Base-by-base conservation (phyloP, 768 basidiomycete species). In the Serendipita indica region DNA sequence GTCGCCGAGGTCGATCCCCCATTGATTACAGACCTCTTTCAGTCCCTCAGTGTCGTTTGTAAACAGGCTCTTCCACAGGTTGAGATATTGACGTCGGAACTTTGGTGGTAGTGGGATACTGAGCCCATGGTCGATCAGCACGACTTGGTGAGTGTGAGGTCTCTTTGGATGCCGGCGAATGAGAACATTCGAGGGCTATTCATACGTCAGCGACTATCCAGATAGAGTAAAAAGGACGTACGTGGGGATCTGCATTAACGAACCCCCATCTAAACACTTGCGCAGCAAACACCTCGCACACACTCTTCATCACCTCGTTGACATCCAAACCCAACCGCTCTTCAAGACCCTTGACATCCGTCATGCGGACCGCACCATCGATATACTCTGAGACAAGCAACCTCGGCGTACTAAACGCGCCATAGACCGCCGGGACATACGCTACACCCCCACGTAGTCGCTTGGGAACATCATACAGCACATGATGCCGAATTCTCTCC, bases 251-350 rank as follows among this genome's bases (percentile, higher is more conserved):
- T 66, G 89, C 89, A 68, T 89, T 83, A 2, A 91, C 84, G 77
- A 83, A 91, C 10, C 91, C 90, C 86, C 86, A 96, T 60, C 78
- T 78, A 68, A 96, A 97, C 70, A 92, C 92, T 73, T 81, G 89
- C 2, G 86, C 88, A 30, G 84, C 84, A 73, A 92, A 92, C 1
- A 90, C 74, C 61, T 89, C 84, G 34, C 91, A 82, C 77, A 90
- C 89, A 20, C 82, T 82, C 61, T 86, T 80, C 89, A 96, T 90
- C 59, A 88, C 67, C 33, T 72, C 69, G 34, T 70, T 66, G 7
- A 69, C 60, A 12, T 67, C 65, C 39, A 75, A 61, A 1, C 64
- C 64, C 67, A 65, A 67, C 25, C 61, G 62, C 28, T 54, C 32
- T 28, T 69, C 68, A 3, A 75, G 60, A 6, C 67, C 62, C 14